Evolutionary conservation across 805 yeast genomes (phyloP).

Genomic region (Metschnikowia orientalis): DNA sequence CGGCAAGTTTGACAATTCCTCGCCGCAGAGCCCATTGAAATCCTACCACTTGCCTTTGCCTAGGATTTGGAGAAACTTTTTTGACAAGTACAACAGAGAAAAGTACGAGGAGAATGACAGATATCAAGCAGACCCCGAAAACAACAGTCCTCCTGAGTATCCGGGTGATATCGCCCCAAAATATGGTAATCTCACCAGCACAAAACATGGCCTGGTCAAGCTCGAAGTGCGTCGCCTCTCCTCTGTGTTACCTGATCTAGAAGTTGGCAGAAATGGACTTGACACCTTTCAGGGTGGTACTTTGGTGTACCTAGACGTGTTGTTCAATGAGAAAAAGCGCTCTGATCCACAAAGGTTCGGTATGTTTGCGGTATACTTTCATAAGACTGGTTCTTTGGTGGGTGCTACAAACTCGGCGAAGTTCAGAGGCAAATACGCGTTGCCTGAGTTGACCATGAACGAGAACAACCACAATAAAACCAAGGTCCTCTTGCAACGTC

Average conservation of each 20-base stretch:
- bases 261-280: constrained; percentile 13
- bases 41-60: constrained; percentile 23
- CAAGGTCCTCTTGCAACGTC: constrained; percentile 40
- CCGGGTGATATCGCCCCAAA: constrained; percentile 9
- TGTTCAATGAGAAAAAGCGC: constrained; percentile 43
- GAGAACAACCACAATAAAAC: constrained; percentile 42
- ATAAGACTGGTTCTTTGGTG: constrained; percentile 58
- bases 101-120: constrained; percentile 24
- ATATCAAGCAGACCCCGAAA: constrained; percentile 26
- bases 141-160: constrained; percentile 19
- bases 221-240: constrained; percentile 21
- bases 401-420: constrained; percentile 60
- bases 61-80: constrained; percentile 27
- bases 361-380: constrained; percentile 62
- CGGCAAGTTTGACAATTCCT: constrained; percentile 36
- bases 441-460: constrained; percentile 51
- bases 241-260: constrained; percentile 23
- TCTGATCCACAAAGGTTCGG: constrained; percentile 45
- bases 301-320: constrained; percentile 26
- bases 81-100: constrained; percentile 22
- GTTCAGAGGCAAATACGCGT: constrained; percentile 55
- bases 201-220: constrained; percentile 23
- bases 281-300: constrained; percentile 30
- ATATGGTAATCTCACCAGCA: constrained; percentile 28
- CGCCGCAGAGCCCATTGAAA: constrained; percentile 9